Percentiles rank a stretch among this genome's conserved stretches.
These are phyloP conservation scores for Trichoderma atrobrunneum DNA, from an alignment of 2,329 filamentous ascomycete species.

Conservation along the genomic window DNA sequence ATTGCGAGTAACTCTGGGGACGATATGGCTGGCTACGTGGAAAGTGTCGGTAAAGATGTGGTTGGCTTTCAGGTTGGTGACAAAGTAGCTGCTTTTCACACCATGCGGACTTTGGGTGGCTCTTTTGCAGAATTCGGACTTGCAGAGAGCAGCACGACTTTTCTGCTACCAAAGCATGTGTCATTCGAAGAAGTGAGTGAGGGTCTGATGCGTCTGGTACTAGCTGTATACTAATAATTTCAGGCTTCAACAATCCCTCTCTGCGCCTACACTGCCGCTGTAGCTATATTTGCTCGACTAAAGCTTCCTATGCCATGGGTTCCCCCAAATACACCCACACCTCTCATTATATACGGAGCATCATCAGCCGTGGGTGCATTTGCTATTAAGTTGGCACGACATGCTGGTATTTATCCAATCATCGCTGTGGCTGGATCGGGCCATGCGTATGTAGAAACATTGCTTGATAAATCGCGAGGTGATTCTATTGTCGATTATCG, in stretches of 20 bases:
- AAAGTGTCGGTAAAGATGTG: not conserved
- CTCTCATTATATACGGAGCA: not conserved
- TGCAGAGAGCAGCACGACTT: not conserved
- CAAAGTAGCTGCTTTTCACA: not conserved
- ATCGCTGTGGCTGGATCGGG: not conserved
- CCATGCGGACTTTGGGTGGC: not conserved
- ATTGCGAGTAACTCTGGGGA: not conserved
- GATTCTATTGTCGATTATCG: not conserved
- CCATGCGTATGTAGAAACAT: not conserved
- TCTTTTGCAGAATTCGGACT: not conserved
- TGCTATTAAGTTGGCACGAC: not conserved
- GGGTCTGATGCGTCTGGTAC: not conserved
- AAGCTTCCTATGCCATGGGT: not conserved
- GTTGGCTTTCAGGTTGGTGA: not conserved
- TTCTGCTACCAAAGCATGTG: not conserved
- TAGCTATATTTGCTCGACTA: not conserved
- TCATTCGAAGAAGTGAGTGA: not conserved
- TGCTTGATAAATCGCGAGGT: not conserved
- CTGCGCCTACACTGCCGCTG: not conserved
- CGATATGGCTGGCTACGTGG: not conserved
- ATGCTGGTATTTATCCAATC: not conserved
- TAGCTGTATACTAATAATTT: not conserved
- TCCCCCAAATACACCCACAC: not conserved
- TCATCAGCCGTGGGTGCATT: not conserved
- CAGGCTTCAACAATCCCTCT: not conserved